These are phyloP conservation scores for Gossypium anomalum DNA, from an alignment of 345 rosid species.

Conservation along the genomic window DNA sequence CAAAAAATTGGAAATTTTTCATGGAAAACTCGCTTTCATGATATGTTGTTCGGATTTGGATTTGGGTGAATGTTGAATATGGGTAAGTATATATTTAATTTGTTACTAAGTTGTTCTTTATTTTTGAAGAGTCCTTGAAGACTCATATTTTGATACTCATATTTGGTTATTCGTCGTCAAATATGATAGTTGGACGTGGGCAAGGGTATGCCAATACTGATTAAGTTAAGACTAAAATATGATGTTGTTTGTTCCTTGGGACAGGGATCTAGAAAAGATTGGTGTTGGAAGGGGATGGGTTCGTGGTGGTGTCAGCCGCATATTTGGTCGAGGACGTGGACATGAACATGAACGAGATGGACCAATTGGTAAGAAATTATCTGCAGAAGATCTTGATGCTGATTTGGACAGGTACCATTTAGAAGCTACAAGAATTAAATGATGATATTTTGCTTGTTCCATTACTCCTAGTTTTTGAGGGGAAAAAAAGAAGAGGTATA, in stretches of 20 bases:
- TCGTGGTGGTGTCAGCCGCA: conserved; percentile 18
- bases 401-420: conserved; percentile 51
- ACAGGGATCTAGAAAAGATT: conserved; percentile 22
- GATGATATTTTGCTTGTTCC: conserved; percentile 9
- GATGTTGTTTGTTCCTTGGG: background rate
- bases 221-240: too few relatives aligned
- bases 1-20: background rate
- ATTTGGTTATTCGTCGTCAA: too few relatives aligned
- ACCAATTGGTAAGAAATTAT: conserved; percentile 26
- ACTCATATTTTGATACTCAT: too few relatives aligned
- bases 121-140: background rate
- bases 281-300: conserved; percentile 23
- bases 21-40: background rate
- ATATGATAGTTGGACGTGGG: too few relatives aligned
- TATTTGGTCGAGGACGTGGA: conserved; percentile 2
- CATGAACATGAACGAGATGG: conserved; percentile 21
- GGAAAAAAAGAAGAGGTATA: background rate
- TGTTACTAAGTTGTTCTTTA: background rate
- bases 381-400: conserved; percentile 61
- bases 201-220: too few relatives aligned
- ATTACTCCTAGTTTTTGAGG: background rate
- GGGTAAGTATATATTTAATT: too few relatives aligned
- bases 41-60: too few relatives aligned
- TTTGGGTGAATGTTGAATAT: too few relatives aligned
- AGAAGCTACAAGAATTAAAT: conserved; percentile 34